Base-by-base conservation (phyloP, 306 rosid species). In the Ormosia semicastrata region DNA sequence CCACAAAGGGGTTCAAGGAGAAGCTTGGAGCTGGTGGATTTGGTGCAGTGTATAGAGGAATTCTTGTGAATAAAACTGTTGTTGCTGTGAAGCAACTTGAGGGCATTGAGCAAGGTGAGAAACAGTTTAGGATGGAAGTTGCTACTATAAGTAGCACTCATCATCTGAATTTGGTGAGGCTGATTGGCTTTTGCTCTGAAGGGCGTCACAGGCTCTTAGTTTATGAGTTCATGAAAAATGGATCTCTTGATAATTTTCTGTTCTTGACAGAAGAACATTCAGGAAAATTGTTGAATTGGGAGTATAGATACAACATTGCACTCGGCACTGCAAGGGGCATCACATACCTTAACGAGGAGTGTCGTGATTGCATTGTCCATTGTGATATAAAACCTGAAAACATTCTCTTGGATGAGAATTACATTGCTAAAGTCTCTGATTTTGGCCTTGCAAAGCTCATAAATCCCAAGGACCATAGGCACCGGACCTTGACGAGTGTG, bases 331-430 rank as follows among this genome's bases (percentile, higher is more conserved):
- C 98, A 7, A 92, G 89, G 85, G 98, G 98, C 44, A 87, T 94
- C 70, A 84, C 98, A 6, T 94, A 94, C 78, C 97, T 94, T 74
- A 97, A 94, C 0, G 98, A 94, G 79, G 98, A 94, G 88, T 94
- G 98, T 43, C 94, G 91, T 5, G 94, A 90, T 78, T 89, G 97
- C 90, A 91, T 92, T 67, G 89, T 94, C 79, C 98, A 94, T 75
- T 91, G 97, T 44, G 93, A 94, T 76, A 92, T 94, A 78, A 94
- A 94, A 75, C 98, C 97, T 1, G 98, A 94, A 78, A 94, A 94
- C 91, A 91, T 94, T 66, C 96, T 92, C 62, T 84, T 92, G 66
- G 94, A 94, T 52, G 97, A 91, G 63, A 88, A 82, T 66, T 92
- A 75, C 68, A 53, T 81, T 36, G 88, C 97, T 36, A 94, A 91